Evolutionary conservation across 768 basidiomycete species (phyloP), one percentile per base, ranked within the genome.

Genomic region (Leccinum sublutescens): DNA sequence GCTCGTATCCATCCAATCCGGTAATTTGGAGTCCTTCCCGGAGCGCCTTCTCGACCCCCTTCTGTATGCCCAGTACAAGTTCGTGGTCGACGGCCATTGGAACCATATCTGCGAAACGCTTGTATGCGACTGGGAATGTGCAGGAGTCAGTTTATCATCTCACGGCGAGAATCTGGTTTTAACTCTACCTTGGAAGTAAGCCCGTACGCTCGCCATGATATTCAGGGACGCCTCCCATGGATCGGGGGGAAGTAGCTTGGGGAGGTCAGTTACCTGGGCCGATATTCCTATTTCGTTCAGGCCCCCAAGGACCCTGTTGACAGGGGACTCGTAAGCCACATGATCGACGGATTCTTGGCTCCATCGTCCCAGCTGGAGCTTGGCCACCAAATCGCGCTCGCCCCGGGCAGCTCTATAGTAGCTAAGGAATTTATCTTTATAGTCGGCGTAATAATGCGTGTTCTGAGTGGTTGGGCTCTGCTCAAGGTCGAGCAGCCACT

Each of bases 191-290:
- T 89, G 86, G 70, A 89, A 90, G 63, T 90, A 89, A 0, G 85
- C 88, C 4, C 86, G 77, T 1, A 89, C 86, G 56, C 84, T 80
- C 0, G 86, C 86, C 87, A 91, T 89, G 64, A 90, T 87, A 4
- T 71, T 64, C n/a, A 90, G 63, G 0, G 85, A 84, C 0, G 80
- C 78, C 43, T 85, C 85, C 76, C 78, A 79, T 2, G 72, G 72
- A 59, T 88, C 85, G 0, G 75, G 58, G 0, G 82, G 79, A 3
- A 85, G 74, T 0, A 89, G 64, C 62, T 78, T 84, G 0, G 78
- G 62, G 0, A 89, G 62, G 55, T 85, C 82, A 3, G 71, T 70
- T 0, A 77, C 68, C 38, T 75, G 71, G 3, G 74, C 76, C 0
- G 59, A 11, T 12, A 85, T 63, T 2, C 71, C 72, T 1, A 66